These are phyloP conservation scores for Acer negundo DNA, from an alignment of 345 rosid species.

Conservation along the genomic window DNA sequence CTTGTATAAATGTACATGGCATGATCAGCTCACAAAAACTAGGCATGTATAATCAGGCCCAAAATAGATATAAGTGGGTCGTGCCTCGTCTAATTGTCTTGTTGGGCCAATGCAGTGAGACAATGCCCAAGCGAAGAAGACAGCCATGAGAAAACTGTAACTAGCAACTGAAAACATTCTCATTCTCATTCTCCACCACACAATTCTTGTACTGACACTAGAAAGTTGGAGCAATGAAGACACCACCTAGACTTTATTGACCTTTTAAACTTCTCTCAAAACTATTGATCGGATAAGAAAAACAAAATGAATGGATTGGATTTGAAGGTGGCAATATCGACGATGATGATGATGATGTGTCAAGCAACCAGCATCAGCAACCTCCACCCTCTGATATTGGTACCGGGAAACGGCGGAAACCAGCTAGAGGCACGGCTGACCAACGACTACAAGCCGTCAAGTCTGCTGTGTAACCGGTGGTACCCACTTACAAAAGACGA, in stretches of 20 bases:
- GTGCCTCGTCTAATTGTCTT: neutral
- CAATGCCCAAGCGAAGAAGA: no score
- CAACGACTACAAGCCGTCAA: slow-evolving; percentile 52
- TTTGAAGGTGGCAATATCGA: slow-evolving; percentile 15
- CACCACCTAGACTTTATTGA: neutral
- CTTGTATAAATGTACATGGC: no score
- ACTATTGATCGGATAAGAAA: neutral
- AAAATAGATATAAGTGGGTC: neutral
- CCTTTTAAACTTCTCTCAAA: neutral
- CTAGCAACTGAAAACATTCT: neutral
- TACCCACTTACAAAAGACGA: slow-evolving; percentile 47
- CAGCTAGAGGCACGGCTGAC: slow-evolving; percentile 79
- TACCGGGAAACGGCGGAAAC: slow-evolving; percentile 90
- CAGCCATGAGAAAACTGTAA: neutral
- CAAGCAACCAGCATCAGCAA: slow-evolving; percentile 35
- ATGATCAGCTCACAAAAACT: no score
- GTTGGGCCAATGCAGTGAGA: neutral
- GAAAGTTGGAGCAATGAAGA: neutral
- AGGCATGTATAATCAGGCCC: neutral
- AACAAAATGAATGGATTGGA: slow-evolving; percentile 22
- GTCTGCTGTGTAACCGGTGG: slow-evolving; percentile 55
- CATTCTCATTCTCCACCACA: slow-evolving; percentile 10
- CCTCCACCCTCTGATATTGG: slow-evolving; percentile 68
- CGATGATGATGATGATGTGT: slow-evolving; percentile 45
- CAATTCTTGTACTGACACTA: neutral